phyloP scores from a whole-genome alignment of 2,329 filamentous ascomycete species.

The Aotearoamyces nothofagi region DNA sequence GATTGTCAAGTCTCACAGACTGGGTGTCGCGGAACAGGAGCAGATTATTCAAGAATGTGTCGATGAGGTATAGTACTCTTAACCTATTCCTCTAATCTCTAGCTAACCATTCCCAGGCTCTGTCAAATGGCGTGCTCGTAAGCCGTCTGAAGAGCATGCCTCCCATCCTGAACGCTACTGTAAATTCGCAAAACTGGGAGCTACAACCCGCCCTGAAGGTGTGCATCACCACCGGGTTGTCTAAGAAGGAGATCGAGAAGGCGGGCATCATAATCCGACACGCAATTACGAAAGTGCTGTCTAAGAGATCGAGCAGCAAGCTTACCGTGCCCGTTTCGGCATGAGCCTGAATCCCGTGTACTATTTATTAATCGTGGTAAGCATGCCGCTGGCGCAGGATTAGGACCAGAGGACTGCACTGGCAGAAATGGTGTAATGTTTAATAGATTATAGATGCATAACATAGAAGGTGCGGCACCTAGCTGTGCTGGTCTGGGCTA shows the following conservation, averaged over 20 bases:
- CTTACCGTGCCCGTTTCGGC: slow-evolving; percentile 19
- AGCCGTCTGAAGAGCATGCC: slow-evolving; percentile 72
- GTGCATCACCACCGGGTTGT: slow-evolving; percentile 74
- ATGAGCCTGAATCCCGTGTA: too few species aligned
- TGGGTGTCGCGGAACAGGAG: slow-evolving; percentile 67
- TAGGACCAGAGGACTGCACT: too few species aligned
- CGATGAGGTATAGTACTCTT: slow-evolving; percentile 57
- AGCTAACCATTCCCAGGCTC: slow-evolving; percentile 35
- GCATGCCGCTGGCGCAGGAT: too few species aligned
- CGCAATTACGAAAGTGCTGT: slow-evolving; percentile 86
- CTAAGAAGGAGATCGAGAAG: slow-evolving; percentile 92
- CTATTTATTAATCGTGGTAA: too few species aligned
- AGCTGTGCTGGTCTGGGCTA: too few species aligned
- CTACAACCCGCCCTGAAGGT: slow-evolving; percentile 78
- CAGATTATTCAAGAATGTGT: slow-evolving; percentile 79
- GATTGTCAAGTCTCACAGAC: slow-evolving; percentile 52
- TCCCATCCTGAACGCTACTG: slow-evolving; percentile 42
- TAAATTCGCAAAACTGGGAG: slow-evolving; percentile 54
- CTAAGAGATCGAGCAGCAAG: slow-evolving; percentile 38
- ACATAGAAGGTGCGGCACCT: too few species aligned
- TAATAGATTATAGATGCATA: too few species aligned
- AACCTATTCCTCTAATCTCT: neutral
- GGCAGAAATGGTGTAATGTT: too few species aligned
- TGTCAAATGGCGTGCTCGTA: slow-evolving; percentile 80
- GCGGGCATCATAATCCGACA: slow-evolving; percentile 77